phyloP scores from a whole-genome alignment of 768 basidiomycete species.

The Astraeus odoratus region DNA sequence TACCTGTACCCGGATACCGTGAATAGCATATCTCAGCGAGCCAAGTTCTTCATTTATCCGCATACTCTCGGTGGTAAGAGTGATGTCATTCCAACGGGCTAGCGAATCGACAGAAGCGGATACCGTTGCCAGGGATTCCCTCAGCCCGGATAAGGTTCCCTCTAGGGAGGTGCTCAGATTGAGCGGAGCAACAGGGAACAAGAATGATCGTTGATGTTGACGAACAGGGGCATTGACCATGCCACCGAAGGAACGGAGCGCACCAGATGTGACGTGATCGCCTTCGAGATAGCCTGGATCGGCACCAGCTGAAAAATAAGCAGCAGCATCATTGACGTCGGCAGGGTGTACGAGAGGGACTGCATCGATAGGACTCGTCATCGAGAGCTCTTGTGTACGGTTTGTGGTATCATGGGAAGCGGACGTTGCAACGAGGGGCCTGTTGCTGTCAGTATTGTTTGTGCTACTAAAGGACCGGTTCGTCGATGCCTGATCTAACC shows the following conservation, averaged over 20 bases:
- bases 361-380: conserved; percentile 13
- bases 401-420: conserved; percentile 9
- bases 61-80: conserved; percentile 62
- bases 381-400: conserved; percentile 10
- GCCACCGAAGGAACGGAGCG: conserved; percentile 9
- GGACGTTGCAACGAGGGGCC: conserved; percentile 11
- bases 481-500: conserved; percentile 9
- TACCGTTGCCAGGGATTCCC: conserved; percentile 54
- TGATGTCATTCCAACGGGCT: conserved; percentile 56
- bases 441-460: conserved; percentile 10
- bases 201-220: conserved; percentile 19
- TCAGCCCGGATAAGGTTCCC: conserved; percentile 50
- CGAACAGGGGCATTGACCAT: conserved; percentile 17
- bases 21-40: conserved; percentile 58
- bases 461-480: neutral
- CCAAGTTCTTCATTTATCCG: conserved; percentile 69
- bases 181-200: conserved; percentile 48
- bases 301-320: conserved; percentile 17
- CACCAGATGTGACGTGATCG: conserved; percentile 10
- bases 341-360: neutral
- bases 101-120: conserved; percentile 55
- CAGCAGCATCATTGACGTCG: conserved; percentile 20
- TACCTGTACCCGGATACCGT: conserved; percentile 78
- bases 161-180: conserved; percentile 57
- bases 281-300: conserved; percentile 19